Percentiles rank a stretch among this genome's conserved stretches.
These are phyloP conservation scores for Cadophora luteo-olivacea DNA, from an alignment of 2,329 filamentous ascomycete species.

Conservation along the genomic window DNA sequence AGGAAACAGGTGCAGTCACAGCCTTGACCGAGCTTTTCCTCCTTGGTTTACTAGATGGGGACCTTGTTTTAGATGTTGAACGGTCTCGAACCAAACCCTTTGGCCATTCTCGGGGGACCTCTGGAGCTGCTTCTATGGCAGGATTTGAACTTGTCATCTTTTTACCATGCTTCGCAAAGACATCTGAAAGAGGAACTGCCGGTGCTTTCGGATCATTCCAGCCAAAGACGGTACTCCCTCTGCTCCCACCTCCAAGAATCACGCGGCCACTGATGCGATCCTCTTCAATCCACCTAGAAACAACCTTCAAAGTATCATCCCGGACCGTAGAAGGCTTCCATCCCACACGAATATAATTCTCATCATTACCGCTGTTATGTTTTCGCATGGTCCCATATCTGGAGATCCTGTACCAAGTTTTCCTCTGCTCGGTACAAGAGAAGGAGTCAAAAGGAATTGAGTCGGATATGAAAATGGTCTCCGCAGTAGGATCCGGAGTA, in stretches of 20 bases:
- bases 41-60: constrained; percentile 31
- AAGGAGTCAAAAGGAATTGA: constrained; percentile 55
- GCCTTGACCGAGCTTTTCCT: constrained; percentile 35
- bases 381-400: constrained; percentile 64
- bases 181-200: constrained; percentile 53
- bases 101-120: constrained; percentile 41
- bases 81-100: constrained; percentile 33
- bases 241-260: constrained; percentile 52
- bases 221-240: constrained; percentile 61
- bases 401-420: constrained; percentile 69
- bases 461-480: constrained; percentile 41
- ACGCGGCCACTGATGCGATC: constrained; percentile 62
- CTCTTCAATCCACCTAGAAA: constrained; percentile 71
- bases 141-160: constrained; percentile 27
- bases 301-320: constrained; percentile 60
- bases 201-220: constrained; percentile 62
- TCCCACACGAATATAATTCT: constrained; percentile 63
- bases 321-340: constrained; percentile 64
- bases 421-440: constrained; percentile 61
- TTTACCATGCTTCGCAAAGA: constrained; percentile 35
- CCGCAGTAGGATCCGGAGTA: constrained; percentile 29
- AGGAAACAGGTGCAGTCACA: not conserved
- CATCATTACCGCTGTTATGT: constrained; percentile 62
- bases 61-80: constrained; percentile 34
- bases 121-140: constrained; percentile 22